Evolutionary conservation across 768 basidiomycete species (phyloP), one percentile per base, ranked within the genome.

Genomic region (Amanita pseudoporphyria): DNA sequence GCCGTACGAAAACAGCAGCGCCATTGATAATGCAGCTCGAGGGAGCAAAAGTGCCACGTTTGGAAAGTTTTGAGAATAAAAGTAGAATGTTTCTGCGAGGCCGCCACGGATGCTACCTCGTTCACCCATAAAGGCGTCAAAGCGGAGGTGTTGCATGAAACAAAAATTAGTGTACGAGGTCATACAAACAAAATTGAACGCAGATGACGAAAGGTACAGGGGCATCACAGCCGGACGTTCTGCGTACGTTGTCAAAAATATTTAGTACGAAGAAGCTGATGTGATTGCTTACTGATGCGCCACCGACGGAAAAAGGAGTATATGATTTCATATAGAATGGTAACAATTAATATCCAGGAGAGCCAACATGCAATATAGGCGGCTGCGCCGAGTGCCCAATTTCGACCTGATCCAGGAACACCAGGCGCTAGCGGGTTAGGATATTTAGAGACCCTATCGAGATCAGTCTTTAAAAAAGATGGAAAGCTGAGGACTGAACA

Each of bases 321-420:
- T 32, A 87, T 67, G 47, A 86, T 62, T 54, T 88, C 85, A 66
- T 92, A 93, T 31, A 88, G 64, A 55, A 92, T 58, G 61, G 83
- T 80, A 18, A 93, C 79, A 21, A 77, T 72, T 49, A 84, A 61
- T 24, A 89, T 72, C 77, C 87, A 91, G 41, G 77, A 73, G 41
- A 77, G 62, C 83, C 87, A 92, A 61, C 83, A 89, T 6, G 84
- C 81, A 37, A 87, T 72, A 67, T 94, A 94, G 12, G 89, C 89
- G 10, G 87, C 81, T 13, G 82, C 78, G 16, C 76, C 91, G 7
- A 94, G 73, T 2, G 82, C 77, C 92, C 92, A 94, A 62, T 83
- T 82, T 62, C 73, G 77, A 52, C 81, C 79, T 50, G 83, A 82
- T 53, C 81, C 79, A 53, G 84, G 75, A 43, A 82, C 74, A n/a